phyloP scores from a whole-genome alignment of 257 asterid genomes.

The Solanum medicagineum region DNA sequence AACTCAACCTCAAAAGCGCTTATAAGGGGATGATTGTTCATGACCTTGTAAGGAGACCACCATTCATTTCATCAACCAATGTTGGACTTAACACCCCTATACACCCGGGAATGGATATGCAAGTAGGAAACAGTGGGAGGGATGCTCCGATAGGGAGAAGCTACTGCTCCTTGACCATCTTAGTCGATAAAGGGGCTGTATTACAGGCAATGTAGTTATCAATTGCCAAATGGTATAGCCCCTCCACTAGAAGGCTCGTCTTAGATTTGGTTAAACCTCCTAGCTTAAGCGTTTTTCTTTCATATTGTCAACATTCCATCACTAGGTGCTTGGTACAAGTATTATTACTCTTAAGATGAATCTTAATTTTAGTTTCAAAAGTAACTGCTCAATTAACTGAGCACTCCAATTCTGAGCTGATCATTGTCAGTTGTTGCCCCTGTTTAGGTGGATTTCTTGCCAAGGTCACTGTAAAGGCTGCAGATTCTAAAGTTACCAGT shows the following conservation, averaged over 20 bases:
- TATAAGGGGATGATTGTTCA: neutral
- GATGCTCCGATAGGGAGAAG: neutral
- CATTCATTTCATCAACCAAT: neutral
- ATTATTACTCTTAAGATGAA: neutral
- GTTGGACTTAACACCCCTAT: neutral
- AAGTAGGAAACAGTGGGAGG: neutral
- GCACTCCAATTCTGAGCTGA: neutral
- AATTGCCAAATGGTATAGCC: neutral
- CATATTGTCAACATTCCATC: neutral
- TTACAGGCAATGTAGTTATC: neutral
- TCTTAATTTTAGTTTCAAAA: neutral
- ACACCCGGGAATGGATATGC: neutral
- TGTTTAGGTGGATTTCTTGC: conserved; percentile 4
- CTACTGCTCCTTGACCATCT: neutral
- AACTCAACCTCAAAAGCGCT: neutral
- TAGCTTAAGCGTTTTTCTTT: neutral
- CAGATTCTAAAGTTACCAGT: neutral
- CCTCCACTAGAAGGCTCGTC: neutral
- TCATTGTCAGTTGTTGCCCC: neutral
- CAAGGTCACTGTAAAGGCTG: conserved; percentile 3
- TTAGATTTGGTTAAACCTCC: neutral
- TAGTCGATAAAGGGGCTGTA: neutral
- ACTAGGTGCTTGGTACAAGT: neutral
- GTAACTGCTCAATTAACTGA: neutral
- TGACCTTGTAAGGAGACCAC: neutral